These are phyloP conservation scores for Mycosphaerella arachidis DNA, from an alignment of 2,329 filamentous ascomycete species.

Conservation along the genomic window DNA sequence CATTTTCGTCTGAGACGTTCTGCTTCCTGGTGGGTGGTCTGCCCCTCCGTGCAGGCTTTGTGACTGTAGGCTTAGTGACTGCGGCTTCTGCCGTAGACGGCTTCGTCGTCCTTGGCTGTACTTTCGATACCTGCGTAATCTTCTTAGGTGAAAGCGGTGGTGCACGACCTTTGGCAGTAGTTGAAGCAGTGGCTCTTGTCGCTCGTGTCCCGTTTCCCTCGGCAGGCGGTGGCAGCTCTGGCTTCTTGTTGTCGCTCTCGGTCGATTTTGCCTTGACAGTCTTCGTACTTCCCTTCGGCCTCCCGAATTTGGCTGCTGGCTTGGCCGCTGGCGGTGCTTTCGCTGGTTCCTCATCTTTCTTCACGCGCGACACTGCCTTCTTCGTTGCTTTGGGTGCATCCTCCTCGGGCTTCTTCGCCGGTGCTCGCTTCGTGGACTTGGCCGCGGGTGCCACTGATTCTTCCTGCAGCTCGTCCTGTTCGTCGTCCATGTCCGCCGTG, in stretches of 20 bases:
- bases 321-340: neutral
- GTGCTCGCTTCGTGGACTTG: slow-evolving; percentile 5
- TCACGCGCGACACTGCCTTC: slow-evolving; percentile 8
- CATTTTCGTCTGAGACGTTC: slow-evolving; percentile 32
- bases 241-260: slow-evolving; percentile 2
- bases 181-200: slow-evolving; percentile 18
- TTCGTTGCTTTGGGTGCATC: neutral
- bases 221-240: slow-evolving; percentile 2
- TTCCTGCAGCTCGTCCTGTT: slow-evolving; percentile 16
- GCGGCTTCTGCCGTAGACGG: neutral
- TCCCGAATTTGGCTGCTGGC: neutral
- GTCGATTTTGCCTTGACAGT: slow-evolving; percentile 8
- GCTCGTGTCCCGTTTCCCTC: slow-evolving; percentile 4
- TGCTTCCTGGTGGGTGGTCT: slow-evolving; percentile 18
- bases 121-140: slow-evolving; percentile 32
- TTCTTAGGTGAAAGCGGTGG: slow-evolving; percentile 35
- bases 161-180: slow-evolving; percentile 22
- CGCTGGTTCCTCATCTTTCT: slow-evolving; percentile 11
- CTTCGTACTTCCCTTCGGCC: slow-evolving; percentile 3
- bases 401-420: slow-evolving; percentile 1
- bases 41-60: slow-evolving; percentile 6
- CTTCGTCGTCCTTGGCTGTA: slow-evolving; percentile 11
- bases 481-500: slow-evolving; percentile 6
- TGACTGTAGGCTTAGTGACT: slow-evolving; percentile 4
- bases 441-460: slow-evolving; percentile 9